Evolutionary conservation across 352 stramenopile genomes (phyloP), one percentile per base, ranked within the genome.

Genomic region (Aphanomyces cochlioides): DNA sequence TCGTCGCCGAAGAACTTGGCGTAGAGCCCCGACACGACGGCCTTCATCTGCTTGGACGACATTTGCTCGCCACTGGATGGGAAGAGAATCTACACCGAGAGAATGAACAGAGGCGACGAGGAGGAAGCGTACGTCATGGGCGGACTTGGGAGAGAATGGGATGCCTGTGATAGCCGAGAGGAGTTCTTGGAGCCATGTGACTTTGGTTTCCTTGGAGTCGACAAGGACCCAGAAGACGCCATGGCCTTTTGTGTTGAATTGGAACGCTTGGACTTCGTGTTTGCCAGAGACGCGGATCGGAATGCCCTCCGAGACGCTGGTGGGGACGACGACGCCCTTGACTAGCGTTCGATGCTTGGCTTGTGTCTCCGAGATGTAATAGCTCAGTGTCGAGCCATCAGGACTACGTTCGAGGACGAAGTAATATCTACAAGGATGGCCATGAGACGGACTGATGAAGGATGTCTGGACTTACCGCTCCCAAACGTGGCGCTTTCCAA

Each of bases 171-270:
- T 83, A 67, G 79, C 85, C 47, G 80, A 78, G 36, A 88, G 74
- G 10, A 95, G 89, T 73, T 95, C 85, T 40, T 84, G 90, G 34
- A 93, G 74, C 87, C 87, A 95, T 53, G 82, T 80, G 34, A 92
- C 78, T 4, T 87, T 84, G 69, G 87, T 89, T 67, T 90, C 84
- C 54, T 92, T 91, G 50, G 87, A 93, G 74, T 95, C 85, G 5
- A 95, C 87, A 39, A 93, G 72, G 4, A 95, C 83, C 81, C 90
- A 90, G 66, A 95, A 93, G 12, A 83, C 75, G 39, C 87, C 87
- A 58, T 95, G 87, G 36, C 87, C 87, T 68, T 95, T 84, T 4
- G 87, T 95, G 73, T 90, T 93, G 75, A 95, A 89, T 74, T 93
- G 87, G 71, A 95, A 93, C 7, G 85, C 87, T 57, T 89, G 92